Base-by-base conservation (phyloP, 2,329 filamentous ascomycete species). In the Aureobasidium sp. region DNA sequence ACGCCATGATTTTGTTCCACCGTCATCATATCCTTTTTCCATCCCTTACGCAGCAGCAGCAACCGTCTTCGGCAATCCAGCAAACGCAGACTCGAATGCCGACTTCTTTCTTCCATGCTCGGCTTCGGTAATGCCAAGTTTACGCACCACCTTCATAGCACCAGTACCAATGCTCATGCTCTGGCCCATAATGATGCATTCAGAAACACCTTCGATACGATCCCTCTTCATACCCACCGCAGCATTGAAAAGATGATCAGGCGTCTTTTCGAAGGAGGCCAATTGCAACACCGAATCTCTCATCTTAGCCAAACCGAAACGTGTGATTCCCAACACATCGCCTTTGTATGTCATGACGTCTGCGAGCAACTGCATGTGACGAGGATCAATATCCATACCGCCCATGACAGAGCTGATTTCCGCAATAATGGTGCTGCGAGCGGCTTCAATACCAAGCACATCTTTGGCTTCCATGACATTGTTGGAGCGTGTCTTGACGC, bases 261-360 rank as follows among this genome's bases (percentile, higher is more conserved):
- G 91, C 50, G 94, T 99, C 83, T 97, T 97, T 76, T 99, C 94
- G 71, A 99, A 99, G n/a, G 88, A 93, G 0, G 94, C 94, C 13
- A 99, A 82, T 75, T 99, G 94, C 62, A 99, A 79, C 11, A 97
- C 94, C 16, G 85, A 90, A 74, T 99, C 94, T 58, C 94, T 83
- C 88, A 96, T 97, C 81, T 97, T 99, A 62, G 91, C 89, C 29
- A 99, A 81, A 57, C 94, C 94, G 74, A 97, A 97, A 36, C 94
- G 88, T 2, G 94, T 99, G 72, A 99, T 99, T 57, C 94, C 94
- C 21, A 97, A 83, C 0, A 99, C 90, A 68, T 97, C 93, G 55
- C 94, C 94, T 78, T 97, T 97, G 82, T 93, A 97, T 0, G 94
- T 97, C 94, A 99, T 99, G 59, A 97, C 92, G 70, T 99, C 94